These are phyloP conservation scores for Mrakia frigida DNA, from an alignment of 768 basidiomycete genomes.

Conservation along the genomic window DNA sequence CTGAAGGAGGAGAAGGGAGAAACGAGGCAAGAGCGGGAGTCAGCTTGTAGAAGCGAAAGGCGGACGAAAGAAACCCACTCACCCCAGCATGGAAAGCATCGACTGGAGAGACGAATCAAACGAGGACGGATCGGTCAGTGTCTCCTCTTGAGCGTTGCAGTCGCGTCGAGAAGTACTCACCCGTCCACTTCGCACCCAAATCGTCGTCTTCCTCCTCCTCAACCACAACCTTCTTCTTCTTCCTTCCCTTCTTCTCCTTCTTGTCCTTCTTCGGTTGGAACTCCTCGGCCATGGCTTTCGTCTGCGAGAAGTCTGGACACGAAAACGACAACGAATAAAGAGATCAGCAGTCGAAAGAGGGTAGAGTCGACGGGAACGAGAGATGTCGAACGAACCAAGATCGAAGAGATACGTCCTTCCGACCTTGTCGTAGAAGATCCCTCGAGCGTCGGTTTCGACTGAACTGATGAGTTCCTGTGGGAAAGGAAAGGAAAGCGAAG, in stretches of 20 bases:
- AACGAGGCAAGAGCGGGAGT: too few species aligned
- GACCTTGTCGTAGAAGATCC: conserved; percentile 1
- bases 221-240: background rate
- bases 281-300: conserved; percentile 1
- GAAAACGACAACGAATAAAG: background rate
- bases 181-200: background rate
- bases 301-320: background rate
- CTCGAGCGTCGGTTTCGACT: background rate
- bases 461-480: background rate
- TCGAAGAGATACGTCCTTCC: background rate
- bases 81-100: background rate
- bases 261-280: background rate
- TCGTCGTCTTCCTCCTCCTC: background rate
- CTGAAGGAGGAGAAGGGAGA: background rate
- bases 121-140: background rate
- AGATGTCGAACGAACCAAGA: background rate
- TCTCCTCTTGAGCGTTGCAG: background rate
- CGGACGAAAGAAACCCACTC: background rate
- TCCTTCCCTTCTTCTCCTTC: background rate
- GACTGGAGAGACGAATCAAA: background rate
- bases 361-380: background rate
- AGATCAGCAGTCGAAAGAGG: background rate
- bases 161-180: background rate
- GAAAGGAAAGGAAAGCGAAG: too few species aligned
- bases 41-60: too few species aligned